Base-by-base conservation (phyloP, 306 rosid species). In the Ammopiptanthus mongolicus region DNA sequence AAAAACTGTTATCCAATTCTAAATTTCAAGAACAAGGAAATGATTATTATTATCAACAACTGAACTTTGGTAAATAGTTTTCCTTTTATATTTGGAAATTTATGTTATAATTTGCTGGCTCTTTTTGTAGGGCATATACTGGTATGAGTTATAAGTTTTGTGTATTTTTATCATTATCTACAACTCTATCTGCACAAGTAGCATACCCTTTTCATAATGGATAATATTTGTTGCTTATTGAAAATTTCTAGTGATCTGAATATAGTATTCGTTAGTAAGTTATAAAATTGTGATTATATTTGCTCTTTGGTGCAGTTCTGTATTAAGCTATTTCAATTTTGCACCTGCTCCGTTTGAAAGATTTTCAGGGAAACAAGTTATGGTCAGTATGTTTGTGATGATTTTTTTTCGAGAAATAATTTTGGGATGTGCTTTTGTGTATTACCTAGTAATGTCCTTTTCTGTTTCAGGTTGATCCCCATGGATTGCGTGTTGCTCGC, bases 271-370 rank as follows among this genome's bases (percentile, higher is more conserved):
- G n/a, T n/a, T n/a, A n/a, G n/a, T n/a, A n/a, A n/a, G n/a, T n/a
- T n/a, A n/a, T n/a, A n/a, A n/a, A n/a, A n/a, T n/a, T n/a, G n/a
- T n/a, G n/a, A n/a, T n/a, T n/a, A n/a, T n/a, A n/a, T 73, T 78
- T 46, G 44, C 70, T 61, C 23, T 31, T 69, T 76, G 68, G 22
- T 67, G 84, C 92, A 94, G 98, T 83, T 81, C 89, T 70, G 76
- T 94, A 5, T 78, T 89, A 79, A 78, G 59, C 73, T 93, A 93
- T 81, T 93, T 93, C 73, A 57, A 85, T 37, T 89, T 86, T 72
- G 91, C 97, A 76, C 96, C 95, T 29, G 76, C 97, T 75, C 97
- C 98, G 9, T 94, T 91, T 83, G 85, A 83, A 77, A 91, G 97
- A 44, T 50, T 90, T 84, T 61, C 76, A 67, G 51, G 14, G 48